Evolutionary conservation across 768 basidiomycete species (phyloP).

Genomic region (Hemileccinum rubropunctum): DNA sequence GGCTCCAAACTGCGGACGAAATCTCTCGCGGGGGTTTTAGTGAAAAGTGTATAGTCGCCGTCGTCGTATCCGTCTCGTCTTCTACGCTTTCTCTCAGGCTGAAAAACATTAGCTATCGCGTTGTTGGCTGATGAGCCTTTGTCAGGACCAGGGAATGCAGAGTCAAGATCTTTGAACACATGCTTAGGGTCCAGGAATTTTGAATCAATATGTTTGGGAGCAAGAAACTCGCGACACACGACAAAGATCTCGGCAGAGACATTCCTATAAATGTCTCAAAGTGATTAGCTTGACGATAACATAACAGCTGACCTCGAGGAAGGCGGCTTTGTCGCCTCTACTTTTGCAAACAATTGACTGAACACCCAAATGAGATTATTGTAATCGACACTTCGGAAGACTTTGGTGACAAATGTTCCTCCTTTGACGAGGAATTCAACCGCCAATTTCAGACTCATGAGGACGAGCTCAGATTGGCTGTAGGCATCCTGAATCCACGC

Average conservation of each 20-base stretch:
- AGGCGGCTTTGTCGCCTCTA: slow-evolving; percentile 98
- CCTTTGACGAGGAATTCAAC: slow-evolving; percentile 93
- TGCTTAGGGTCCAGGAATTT: slow-evolving; percentile 97
- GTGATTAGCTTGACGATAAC: neutral
- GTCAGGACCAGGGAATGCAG: slow-evolving; percentile 42
- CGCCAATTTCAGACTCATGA: slow-evolving; percentile 92
- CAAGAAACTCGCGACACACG: slow-evolving; percentile 91
- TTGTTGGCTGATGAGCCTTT: slow-evolving; percentile 62
- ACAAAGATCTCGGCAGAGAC: slow-evolving; percentile 99
- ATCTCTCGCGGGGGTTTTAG: slow-evolving; percentile 60
- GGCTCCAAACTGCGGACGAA: slow-evolving; percentile 75
- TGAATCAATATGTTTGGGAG: slow-evolving; percentile 94
- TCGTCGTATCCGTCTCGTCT: slow-evolving; percentile 94
- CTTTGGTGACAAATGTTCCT: slow-evolving; percentile 96
- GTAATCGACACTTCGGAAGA: slow-evolving; percentile 97
- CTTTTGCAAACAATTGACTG: slow-evolving; percentile 90
- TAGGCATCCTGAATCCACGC: slow-evolving; percentile 99
- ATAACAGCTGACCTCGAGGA: slow-evolving; percentile 74
- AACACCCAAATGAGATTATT: slow-evolving; percentile 99
- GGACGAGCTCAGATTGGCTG: slow-evolving; percentile 92
- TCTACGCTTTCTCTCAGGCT: slow-evolving; percentile 94
- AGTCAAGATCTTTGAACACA: slow-evolving; percentile 89
- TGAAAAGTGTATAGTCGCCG: slow-evolving; percentile 89
- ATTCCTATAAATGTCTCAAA: slow-evolving; percentile 53
- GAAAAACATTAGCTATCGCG: slow-evolving; percentile 87